Evolutionary conservation across 2,329 filamentous ascomycete species (phyloP).

Genomic region (Mycosphaerella sp.): DNA sequence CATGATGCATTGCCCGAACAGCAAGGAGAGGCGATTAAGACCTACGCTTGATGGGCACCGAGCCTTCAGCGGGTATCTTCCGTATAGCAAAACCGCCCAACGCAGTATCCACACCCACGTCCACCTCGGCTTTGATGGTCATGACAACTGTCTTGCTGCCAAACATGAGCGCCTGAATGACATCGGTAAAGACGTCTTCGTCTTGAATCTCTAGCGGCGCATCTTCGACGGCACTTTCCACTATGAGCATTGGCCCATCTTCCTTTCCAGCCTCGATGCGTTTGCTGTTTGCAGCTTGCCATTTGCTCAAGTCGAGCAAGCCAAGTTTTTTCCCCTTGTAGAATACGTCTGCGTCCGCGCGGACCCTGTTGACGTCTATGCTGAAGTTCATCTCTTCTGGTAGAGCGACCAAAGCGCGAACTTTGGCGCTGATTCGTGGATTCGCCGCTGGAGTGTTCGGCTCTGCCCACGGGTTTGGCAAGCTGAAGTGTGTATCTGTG

Average conservation of each 20-base stretch:
- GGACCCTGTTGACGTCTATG: slow-evolving; percentile 69
- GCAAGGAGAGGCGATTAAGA: slow-evolving; percentile 34
- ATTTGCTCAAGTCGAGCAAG: slow-evolving; percentile 68
- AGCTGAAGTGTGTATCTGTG: slow-evolving; percentile 73
- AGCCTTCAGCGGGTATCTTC: slow-evolving; percentile 74
- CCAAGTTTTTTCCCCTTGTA: slow-evolving; percentile 76
- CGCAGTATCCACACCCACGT: slow-evolving; percentile 74
- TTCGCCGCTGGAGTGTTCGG: slow-evolving; percentile 65
- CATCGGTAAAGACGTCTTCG: slow-evolving; percentile 67
- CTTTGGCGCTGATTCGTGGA: slow-evolving; percentile 75
- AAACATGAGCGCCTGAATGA: slow-evolving; percentile 76
- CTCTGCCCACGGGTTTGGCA: slow-evolving; percentile 75
- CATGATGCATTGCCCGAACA: slow-evolving; percentile 10
- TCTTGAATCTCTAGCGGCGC: slow-evolving; percentile 80
- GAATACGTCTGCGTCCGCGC: slow-evolving; percentile 71
- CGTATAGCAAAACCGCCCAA: slow-evolving; percentile 76
- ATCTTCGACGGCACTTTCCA: slow-evolving; percentile 69
- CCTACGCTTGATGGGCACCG: slow-evolving; percentile 91
- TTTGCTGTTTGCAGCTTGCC: slow-evolving; percentile 81
- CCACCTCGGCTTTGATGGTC: slow-evolving; percentile 70
- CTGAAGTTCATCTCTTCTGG: slow-evolving; percentile 84
- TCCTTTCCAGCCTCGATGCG: slow-evolving; percentile 51
- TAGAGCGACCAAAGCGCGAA: slow-evolving; percentile 70
- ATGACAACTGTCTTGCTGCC: slow-evolving; percentile 63
- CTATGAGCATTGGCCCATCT: slow-evolving; percentile 59